phyloP scores from a whole-genome alignment of 192 early-diverging fungal genomes.

The Haplosporangium gracile region DNA sequence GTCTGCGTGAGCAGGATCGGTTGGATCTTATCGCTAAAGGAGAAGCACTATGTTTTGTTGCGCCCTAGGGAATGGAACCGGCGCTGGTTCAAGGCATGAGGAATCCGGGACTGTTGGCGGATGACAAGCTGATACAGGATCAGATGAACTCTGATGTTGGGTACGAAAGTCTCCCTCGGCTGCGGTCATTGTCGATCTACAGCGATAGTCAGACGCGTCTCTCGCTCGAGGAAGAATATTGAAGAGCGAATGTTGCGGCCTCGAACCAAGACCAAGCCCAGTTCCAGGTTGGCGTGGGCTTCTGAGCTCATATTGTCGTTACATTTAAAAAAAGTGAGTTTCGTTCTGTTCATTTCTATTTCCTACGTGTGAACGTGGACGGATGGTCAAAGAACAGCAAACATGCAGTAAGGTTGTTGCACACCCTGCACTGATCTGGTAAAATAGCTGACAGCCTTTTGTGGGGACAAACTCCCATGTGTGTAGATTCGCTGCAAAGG shows the following conservation, averaged over 20 bases:
- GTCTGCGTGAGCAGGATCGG: background rate
- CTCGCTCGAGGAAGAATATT: background rate
- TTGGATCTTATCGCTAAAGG: background rate
- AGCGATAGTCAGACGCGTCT: background rate
- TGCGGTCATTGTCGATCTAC: background rate
- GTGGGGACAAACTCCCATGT: no score
- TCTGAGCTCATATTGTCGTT: background rate
- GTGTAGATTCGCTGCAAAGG: no score
- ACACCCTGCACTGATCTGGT: no score
- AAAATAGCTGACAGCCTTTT: no score
- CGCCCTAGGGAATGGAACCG: background rate
- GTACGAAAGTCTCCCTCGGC: background rate
- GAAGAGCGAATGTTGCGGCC: background rate
- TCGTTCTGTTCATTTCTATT: background rate
- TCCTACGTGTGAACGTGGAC: no score
- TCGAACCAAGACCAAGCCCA: background rate
- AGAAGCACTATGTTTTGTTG: background rate
- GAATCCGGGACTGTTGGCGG: background rate
- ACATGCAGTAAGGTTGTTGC: no score
- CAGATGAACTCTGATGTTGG: background rate
- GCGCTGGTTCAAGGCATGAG: background rate
- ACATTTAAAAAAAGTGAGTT: background rate
- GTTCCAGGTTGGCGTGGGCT: background rate
- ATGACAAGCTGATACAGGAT: background rate
- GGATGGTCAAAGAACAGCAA: no score